phyloP scores from a whole-genome alignment of 345 rosid genomes.

The Linum trigynum region DNA sequence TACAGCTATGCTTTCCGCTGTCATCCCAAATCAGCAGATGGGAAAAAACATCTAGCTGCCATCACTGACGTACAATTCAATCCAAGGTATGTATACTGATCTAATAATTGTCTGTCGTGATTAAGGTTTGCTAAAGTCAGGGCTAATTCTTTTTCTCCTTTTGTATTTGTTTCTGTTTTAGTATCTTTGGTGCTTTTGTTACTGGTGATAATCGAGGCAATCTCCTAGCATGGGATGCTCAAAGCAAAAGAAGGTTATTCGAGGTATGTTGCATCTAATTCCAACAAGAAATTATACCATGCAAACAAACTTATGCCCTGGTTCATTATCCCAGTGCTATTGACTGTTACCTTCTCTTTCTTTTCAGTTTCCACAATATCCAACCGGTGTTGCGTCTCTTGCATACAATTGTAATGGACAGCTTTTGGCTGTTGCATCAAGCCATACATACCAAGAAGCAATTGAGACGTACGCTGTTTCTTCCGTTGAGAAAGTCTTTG shows the following conservation, averaged over 20 bases:
- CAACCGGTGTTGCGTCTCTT: conserved; percentile 61
- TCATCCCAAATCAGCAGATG: conserved; percentile 56
- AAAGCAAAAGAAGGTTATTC: conserved; percentile 48
- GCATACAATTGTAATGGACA: conserved; percentile 47
- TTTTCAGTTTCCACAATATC: conserved; percentile 57
- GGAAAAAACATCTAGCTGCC: conserved; percentile 42
- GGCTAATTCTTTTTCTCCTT: conserved; percentile 1
- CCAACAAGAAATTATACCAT: not conserved
- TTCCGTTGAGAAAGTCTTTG: not conserved
- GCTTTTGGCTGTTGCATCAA: conserved; percentile 70
- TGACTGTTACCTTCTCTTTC: conserved; percentile 14
- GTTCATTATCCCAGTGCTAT: not conserved
- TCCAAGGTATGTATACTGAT: conserved; percentile 40
- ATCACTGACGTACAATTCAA: conserved; percentile 63
- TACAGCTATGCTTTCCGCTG: conserved; percentile 71
- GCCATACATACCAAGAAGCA: conserved; percentile 61
- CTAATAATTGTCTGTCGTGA: conserved; percentile 9
- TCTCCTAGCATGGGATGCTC: conserved; percentile 56
- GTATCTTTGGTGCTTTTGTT: conserved; percentile 47
- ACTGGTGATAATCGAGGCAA: conserved; percentile 79
- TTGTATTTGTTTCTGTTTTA: conserved; percentile 17
- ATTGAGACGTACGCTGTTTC: conserved; percentile 46
- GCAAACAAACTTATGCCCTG: not conserved
- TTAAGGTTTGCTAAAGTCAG: conserved; percentile 5
- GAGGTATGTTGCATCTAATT: conserved; percentile 38